A percentile compares a stretch with the other conserved stretches of the same genome.
Conservation (phyloP, 2,329 filamentous ascomycete species). For the Orbilia oligospora region DNA sequence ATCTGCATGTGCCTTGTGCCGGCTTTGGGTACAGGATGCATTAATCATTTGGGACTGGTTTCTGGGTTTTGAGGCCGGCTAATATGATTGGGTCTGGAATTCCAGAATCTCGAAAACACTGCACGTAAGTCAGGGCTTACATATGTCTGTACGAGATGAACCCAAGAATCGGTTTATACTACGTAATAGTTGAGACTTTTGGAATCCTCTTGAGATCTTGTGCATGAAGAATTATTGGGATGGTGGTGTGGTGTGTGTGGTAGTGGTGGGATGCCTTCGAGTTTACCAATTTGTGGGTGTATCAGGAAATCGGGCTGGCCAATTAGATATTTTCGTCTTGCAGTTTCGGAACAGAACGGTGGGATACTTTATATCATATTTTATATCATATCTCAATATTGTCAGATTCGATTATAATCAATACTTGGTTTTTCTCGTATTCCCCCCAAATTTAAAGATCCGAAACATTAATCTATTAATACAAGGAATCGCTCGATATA, state of each 20-base stretch:
- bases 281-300: neutral
- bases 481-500: neutral
- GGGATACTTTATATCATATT: neutral
- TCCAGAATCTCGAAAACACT: neutral
- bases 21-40: neutral
- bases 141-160: neutral
- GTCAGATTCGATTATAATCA: too few relatives aligned
- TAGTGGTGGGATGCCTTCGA: constrained; percentile 14
- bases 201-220: constrained; percentile 1
- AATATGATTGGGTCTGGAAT: neutral
- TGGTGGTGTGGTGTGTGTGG: constrained; percentile 1
- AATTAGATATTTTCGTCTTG: neutral
- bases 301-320: neutral
- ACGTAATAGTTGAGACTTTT: constrained; percentile 31
- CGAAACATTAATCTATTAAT: neutral
- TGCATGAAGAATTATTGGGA: constrained; percentile 14
- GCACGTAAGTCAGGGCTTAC: neutral
- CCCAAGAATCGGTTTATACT: constrained; percentile 32
- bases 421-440: constrained; percentile 2
- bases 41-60: too few relatives aligned
- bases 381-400: too few relatives aligned
- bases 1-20: neutral
- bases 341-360: too few relatives aligned
- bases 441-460: too few relatives aligned
- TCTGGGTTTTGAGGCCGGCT: neutral